Evolutionary conservation across 352 stramenopile genomes (phyloP), one percentile per base, ranked within the genome.

Genomic region (Phytophthora capsici): DNA sequence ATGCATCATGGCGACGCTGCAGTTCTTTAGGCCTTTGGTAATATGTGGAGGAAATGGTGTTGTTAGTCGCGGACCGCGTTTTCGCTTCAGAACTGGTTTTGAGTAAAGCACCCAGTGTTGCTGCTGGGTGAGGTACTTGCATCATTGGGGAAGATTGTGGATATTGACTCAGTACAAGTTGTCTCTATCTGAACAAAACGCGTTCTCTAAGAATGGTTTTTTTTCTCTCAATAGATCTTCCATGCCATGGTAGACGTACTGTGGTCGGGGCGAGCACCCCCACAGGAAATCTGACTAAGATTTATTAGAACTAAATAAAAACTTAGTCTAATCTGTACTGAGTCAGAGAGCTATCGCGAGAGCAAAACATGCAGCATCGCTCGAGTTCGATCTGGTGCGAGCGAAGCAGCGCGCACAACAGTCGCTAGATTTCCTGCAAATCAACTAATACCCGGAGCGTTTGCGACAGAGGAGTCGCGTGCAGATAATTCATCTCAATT

Each of bases 31-130:
- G 28, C 26, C 9, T 28, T 32, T 32, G 28, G 28, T n/a, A n/a
- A n/a, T n/a, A n/a, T n/a, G n/a, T n/a, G n/a, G n/a, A n/a, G n/a
- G n/a, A n/a, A n/a, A n/a, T n/a, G n/a, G 34, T 52, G 57, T 52
- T 60, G 57, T 2, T 67, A 67, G 59, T 67, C 59, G 51, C 58
- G n/a, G 23, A n/a, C n/a, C n/a, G n/a, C n/a, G n/a, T n/a, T n/a
- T n/a, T n/a, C n/a, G n/a, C n/a, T n/a, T n/a, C n/a, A n/a, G n/a
- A n/a, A n/a, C n/a, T n/a, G n/a, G n/a, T 19, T 45, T 48, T 4
- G 26, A 52, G 47, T 9, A 30, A 28, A 59, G 10, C 20, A 9
- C 4, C 6, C 7, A 25, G 14, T 19, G 20, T 69, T 69, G 62
- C 54, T 60, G 62, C 28, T 50, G 51, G 59, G 50, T 68, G 41